Evolutionary conservation across 164 flowering plant species (phyloP), one percentile per base, ranked within the genome.

Genomic region (Buxus sempervirens): DNA sequence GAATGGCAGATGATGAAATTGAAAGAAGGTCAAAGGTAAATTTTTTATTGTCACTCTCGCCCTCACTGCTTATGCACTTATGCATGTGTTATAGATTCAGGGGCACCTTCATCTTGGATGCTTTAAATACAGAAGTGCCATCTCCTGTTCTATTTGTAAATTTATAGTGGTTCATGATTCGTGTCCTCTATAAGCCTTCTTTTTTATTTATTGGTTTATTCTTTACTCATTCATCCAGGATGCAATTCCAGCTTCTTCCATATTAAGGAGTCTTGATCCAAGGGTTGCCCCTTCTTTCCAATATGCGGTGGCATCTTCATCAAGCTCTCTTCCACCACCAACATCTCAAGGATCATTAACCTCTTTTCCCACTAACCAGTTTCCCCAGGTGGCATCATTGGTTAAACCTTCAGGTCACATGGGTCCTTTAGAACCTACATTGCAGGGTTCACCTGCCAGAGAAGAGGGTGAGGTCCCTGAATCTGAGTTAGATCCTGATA

Each of bases 401-500:
- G 79, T 76, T 64, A 90, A 86, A 70, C 85, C 84, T 28, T 21
- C 83, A 70, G 79, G 73, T 73, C 85, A 75, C 62, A 74, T 73
- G 42, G 73, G 73, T 54, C 79, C 77, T 60, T 64, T 73, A 61
- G 97, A 95, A 67, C 73, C 82, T 55, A 89, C 81, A 80, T 71
- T 84, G 81, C 96, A 89, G 60, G 76, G 78, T 80, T 94, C 98
- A 76, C 96, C 97, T 80, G 94, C 89, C 28, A 88, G 96, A 75
- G 99, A 95, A 82, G 99, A 95, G 77, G 99, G 99, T 64, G 99
- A 95, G 76, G 97, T 95, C 56, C 96, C 96, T 12, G 99, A 92
- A 80, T 92, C 97, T 63, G 99, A 95, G 83, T 73, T 95, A 75
- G 99, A 95, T 84, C 98, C 99, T 64, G 99, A 96, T 78, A 96